phyloP scores from a whole-genome alignment of 495 filamentous ascomycete species.

The Pseudoneurospora amorphoporcata region DNA sequence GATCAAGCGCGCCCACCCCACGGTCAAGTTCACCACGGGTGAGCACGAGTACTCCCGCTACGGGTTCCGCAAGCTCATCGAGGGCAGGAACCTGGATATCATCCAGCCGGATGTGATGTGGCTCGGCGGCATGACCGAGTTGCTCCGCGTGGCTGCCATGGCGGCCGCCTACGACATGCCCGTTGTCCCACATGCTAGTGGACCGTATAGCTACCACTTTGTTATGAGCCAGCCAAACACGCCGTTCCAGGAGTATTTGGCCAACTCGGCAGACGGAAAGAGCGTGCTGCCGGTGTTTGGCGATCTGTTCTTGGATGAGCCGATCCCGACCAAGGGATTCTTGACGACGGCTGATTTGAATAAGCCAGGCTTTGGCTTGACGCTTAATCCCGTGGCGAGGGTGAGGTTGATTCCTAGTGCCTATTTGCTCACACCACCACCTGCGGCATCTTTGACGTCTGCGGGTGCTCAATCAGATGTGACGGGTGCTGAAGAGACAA shows the following conservation, averaged over 20 bases:
- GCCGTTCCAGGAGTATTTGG: slow-evolving; percentile 90
- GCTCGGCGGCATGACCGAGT: slow-evolving; percentile 85
- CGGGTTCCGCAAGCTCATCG: slow-evolving; percentile 88
- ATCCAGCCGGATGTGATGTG: slow-evolving; percentile 96
- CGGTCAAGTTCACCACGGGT: slow-evolving; percentile 87
- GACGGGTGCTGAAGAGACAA: slow-evolving; percentile 4
- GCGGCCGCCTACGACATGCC: slow-evolving; percentile 88
- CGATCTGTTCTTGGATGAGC: slow-evolving; percentile 82
- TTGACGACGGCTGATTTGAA: slow-evolving; percentile 68
- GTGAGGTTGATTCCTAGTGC: slow-evolving; percentile 59
- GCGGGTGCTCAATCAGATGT: slow-evolving; percentile 9
- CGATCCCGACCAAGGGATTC: slow-evolving; percentile 73
- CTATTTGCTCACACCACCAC: slow-evolving; percentile 62
- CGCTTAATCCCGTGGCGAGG: slow-evolving; percentile 69
- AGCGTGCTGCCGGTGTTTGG: slow-evolving; percentile 84
- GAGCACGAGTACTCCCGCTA: slow-evolving; percentile 91
- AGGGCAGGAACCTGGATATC: slow-evolving; percentile 85
- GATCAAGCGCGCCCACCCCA: slow-evolving; percentile 80
- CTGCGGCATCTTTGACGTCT: slow-evolving; percentile 44
- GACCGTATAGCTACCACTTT: slow-evolving; percentile 90
- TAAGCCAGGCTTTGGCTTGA: slow-evolving; percentile 84
- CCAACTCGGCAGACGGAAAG: slow-evolving; percentile 83
- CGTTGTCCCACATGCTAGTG: slow-evolving; percentile 87
- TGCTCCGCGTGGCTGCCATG: slow-evolving; percentile 79
- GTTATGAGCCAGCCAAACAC: slow-evolving; percentile 83